Base-by-base conservation (phyloP, 2,329 filamentous ascomycete species). In the Paecilomyces variotii region DNA sequence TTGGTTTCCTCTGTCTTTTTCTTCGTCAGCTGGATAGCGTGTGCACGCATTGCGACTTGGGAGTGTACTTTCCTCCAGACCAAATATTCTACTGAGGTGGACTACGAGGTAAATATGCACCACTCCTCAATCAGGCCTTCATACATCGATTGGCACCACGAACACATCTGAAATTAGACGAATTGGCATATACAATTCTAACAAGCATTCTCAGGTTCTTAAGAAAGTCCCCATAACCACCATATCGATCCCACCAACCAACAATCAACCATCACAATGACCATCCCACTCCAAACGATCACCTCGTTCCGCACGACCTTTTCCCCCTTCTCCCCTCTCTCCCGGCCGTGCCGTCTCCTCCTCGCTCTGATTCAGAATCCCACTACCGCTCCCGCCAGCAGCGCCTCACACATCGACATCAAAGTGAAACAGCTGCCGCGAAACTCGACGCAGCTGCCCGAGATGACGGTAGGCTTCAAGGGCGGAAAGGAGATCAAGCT, bases 401-500 rank as follows among this genome's bases (percentile, higher is more conserved):
- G 91, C 60, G 86, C 91, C 57, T 78, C 81, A 58, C 82, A 80
- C 64, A 90, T 96, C 80, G 84, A 86, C 69, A 88, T 97, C 70
- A 85, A 85, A 66, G 88, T 91, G 11, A 88, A 84, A 61, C 79
- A 96, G 63, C 79, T 97, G 56, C 85, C 90, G 56, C 84, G 87
- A 63, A 72, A 79, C 56, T 89, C 88, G 57, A 83, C 82, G 56
- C 85, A 90, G 67, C 80, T 86, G 30, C 88, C 87, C 58, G 82
- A 82, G 53, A 76, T 99, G 58, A 80, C 79, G 49, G 78, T 99
- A 65, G 95, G 92, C 68, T 97, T 97, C 76, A 97, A 96, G 82
- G 94, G 97, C 71, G 94, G 94, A 67, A 96, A 93, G 78, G 87
- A 95, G 69, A 84, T 97, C 79, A 85, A 85, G 34, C 83, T 97